phyloP scores from a whole-genome alignment of 2,329 filamentous ascomycete species.

The Epichloe coenophiala region DNA sequence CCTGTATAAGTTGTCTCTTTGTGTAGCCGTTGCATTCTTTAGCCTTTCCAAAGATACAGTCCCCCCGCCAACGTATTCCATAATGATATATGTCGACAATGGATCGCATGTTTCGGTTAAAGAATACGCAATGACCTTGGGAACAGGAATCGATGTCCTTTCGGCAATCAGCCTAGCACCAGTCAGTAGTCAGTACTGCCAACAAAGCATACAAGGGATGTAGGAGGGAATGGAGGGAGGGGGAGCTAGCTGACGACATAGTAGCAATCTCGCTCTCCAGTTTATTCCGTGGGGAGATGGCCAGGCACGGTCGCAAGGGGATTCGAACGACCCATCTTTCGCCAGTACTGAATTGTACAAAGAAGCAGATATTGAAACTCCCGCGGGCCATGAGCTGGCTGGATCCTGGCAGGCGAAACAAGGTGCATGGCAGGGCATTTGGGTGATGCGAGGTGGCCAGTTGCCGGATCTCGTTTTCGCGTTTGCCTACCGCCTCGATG shows the following conservation, averaged over 20 bases:
- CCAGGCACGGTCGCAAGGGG: constrained; percentile 2
- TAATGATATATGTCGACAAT: constrained; percentile 5
- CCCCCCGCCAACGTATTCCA: constrained; percentile 1
- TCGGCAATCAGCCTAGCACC: too few species aligned
- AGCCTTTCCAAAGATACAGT: constrained; percentile 1
- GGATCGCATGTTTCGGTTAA: background rate
- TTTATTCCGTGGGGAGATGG: background rate
- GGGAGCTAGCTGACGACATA: too few species aligned
- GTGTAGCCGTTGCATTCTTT: background rate
- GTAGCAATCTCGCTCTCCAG: constrained; percentile 3
- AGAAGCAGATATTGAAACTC: constrained; percentile 4
- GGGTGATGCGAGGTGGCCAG: background rate
- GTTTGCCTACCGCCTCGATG: background rate
- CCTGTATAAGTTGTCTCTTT: constrained; percentile 1
- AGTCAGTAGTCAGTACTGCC: too few species aligned
- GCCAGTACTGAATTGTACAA: background rate
- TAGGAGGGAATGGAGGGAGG: too few species aligned
- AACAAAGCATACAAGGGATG: too few species aligned
- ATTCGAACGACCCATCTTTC: constrained; percentile 2
- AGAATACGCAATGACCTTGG: background rate
- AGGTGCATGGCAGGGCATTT: background rate
- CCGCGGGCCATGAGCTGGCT: background rate
- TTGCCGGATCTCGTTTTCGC: background rate
- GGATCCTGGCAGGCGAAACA: too few species aligned
- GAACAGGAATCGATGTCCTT: background rate